phyloP scores from a whole-genome alignment of 768 basidiomycete genomes.

The Mycena pura region DNA sequence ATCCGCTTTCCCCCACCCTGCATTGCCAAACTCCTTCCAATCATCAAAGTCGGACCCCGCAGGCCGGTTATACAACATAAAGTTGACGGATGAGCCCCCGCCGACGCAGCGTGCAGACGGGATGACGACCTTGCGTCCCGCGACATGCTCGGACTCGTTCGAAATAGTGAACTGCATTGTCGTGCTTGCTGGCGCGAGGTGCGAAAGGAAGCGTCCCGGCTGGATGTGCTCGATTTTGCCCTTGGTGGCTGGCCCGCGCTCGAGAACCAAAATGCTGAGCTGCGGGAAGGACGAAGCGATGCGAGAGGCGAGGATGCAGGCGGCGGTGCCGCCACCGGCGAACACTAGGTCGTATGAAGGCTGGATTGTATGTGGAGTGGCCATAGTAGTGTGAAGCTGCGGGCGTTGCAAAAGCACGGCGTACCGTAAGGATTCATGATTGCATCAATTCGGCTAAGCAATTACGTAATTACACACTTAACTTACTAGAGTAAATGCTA shows the following conservation, averaged over 20 bases:
- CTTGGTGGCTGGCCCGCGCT: constrained; percentile 49
- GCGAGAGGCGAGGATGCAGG: no score
- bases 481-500: no score
- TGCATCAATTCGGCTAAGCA: no score
- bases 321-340: no score
- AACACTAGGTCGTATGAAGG: no score
- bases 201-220: constrained; percentile 41
- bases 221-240: constrained; percentile 43
- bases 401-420: no score
- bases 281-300: no score
- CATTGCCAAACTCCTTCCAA: constrained; percentile 30
- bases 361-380: no score
- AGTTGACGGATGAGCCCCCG: constrained; percentile 53
- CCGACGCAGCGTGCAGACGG: constrained; percentile 45
- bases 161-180: constrained; percentile 39
- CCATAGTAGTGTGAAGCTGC: no score
- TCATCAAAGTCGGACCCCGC: constrained; percentile 33
- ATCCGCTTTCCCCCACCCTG: no score
- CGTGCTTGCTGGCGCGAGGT: constrained; percentile 38
- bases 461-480: no score
- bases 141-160: constrained; percentile 35
- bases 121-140: constrained; percentile 38
- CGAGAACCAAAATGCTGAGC: constrained; percentile 50
- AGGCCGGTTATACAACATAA: constrained; percentile 32
- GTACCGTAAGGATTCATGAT: no score